These are phyloP conservation scores for Fraxinus cuspidata DNA, from an alignment of 257 asterid genomes.

Conservation along the genomic window DNA sequence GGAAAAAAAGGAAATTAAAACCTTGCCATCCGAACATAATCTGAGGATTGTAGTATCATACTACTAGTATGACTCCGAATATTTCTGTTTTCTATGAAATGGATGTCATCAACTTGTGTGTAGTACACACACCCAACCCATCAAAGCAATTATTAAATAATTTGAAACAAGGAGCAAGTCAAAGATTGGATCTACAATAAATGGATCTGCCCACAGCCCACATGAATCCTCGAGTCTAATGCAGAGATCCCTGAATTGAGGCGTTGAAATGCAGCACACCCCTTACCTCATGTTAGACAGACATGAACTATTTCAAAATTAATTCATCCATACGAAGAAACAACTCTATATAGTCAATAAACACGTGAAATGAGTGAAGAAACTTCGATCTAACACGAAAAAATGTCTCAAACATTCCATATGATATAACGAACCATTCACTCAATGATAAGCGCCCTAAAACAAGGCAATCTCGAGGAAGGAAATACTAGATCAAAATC, in stretches of 20 bases:
- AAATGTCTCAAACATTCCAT: background rate
- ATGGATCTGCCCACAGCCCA: background rate
- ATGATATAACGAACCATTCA: background rate
- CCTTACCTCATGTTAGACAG: background rate
- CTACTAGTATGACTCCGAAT: too few species aligned
- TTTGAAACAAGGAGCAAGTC: background rate
- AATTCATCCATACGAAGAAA: background rate
- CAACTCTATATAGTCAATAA: background rate
- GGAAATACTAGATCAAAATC: background rate
- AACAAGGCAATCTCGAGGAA: background rate
- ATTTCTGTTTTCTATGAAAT: too few species aligned
- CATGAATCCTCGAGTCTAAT: background rate
- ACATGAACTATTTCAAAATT: background rate
- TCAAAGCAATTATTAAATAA: too few species aligned
- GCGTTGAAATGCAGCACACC: background rate
- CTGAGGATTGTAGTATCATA: too few species aligned
- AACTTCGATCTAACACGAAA: background rate
- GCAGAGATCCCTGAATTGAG: constrained; percentile 2
- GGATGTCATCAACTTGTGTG: too few species aligned
- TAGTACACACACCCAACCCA: too few species aligned
- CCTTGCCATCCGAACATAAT: too few species aligned
- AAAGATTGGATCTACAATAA: background rate
- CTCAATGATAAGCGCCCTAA: background rate
- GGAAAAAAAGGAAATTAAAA: too few species aligned
- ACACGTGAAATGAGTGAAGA: background rate